A percentile compares a stretch with the other conserved stretches of the same genome.
Conservation (phyloP, 352 stramenopile species). For the Phytophthora tentaculata region DNA sequence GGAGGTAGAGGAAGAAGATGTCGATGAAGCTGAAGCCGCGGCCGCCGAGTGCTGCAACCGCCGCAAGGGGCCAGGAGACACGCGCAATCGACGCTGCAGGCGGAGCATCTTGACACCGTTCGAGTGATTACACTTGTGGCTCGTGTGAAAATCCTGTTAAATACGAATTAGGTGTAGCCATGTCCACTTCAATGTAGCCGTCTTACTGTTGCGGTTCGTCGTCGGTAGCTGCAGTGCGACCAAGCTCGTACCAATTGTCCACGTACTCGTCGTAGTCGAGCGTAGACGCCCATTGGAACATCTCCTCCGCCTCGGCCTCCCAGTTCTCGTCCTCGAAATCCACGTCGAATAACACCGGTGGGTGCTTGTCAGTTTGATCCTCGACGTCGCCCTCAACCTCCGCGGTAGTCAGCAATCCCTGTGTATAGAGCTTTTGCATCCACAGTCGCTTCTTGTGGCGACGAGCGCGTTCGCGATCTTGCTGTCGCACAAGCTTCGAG, state of each 20-base stretch:
- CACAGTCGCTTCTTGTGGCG: conserved; percentile 76
- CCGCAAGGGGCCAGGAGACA: conserved; percentile 12
- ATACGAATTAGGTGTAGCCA: conserved; percentile 5
- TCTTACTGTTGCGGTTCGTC: neutral
- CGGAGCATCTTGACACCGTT: conserved; percentile 20
- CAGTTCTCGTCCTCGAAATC: conserved; percentile 75
- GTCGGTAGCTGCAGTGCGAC: conserved; percentile 59
- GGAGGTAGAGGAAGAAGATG: conserved; percentile 8
- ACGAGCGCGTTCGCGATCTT: conserved; percentile 57
- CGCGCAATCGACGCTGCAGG: conserved; percentile 26
- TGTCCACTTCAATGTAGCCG: conserved; percentile 16
- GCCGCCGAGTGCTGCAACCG: conserved; percentile 24
- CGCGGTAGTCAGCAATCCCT: conserved; percentile 50
- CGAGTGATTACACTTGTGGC: neutral
- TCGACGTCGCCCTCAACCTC: conserved; percentile 26
- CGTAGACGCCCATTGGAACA: conserved; percentile 70
- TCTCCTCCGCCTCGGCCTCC: conserved; percentile 70
- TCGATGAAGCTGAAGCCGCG: conserved; percentile 6
- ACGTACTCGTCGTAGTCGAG: conserved; percentile 84
- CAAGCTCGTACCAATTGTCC: conserved; percentile 65
- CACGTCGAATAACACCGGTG: conserved; percentile 54
- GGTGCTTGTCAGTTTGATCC: conserved; percentile 8
- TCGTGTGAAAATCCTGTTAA: conserved; percentile 7
- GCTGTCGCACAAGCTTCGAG: conserved; percentile 55
- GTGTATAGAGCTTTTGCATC: conserved; percentile 83